Evolutionary conservation across 2,329 filamentous ascomycete genomes (phyloP).

Genomic region (Malbranchea zuffiana): DNA sequence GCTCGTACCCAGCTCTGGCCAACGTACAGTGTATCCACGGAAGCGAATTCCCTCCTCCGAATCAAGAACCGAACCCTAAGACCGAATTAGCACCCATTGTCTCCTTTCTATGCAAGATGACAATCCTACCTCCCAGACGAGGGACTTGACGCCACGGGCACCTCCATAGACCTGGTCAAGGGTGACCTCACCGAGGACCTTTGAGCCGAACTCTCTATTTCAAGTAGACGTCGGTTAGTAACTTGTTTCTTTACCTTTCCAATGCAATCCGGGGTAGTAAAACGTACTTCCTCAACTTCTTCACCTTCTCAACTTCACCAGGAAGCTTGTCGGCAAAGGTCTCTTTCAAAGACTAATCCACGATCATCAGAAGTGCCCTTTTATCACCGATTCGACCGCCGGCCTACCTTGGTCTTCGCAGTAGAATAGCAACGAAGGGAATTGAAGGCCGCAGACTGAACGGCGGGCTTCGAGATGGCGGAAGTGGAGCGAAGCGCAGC

Average conservation of each 20-base stretch:
- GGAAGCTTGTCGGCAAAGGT: conserved; percentile 93
- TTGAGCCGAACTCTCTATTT: conserved; percentile 85
- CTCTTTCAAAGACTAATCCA: conserved; percentile 93
- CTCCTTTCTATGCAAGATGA: conserved; percentile 1
- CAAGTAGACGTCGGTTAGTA: conserved; percentile 16
- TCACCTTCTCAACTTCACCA: conserved; percentile 97
- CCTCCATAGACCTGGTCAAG: conserved; percentile 99
- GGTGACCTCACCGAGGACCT: conserved; percentile 93
- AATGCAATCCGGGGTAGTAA: background rate
- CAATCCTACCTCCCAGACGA: conserved; percentile 74
- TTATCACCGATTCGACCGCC: no score
- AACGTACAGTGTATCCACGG: conserved; percentile 76
- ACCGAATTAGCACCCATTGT: conserved; percentile 4
- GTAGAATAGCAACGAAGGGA: conserved; percentile 83
- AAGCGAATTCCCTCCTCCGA: conserved; percentile 98
- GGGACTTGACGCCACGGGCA: conserved; percentile 95
- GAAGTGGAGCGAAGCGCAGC: conserved; percentile 70
- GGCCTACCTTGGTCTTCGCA: conserved; percentile 71
- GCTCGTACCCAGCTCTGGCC: no score
- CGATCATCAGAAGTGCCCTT: no score
- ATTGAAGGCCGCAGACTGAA: conserved; percentile 64
- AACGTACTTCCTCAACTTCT: conserved; percentile 81
- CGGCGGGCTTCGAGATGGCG: conserved; percentile 54
- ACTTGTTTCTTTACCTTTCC: background rate
- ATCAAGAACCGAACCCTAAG: conserved; percentile 80